Conservation (phyloP, 2,329 filamentous ascomycete species). For the Nemania sp. region DNA sequence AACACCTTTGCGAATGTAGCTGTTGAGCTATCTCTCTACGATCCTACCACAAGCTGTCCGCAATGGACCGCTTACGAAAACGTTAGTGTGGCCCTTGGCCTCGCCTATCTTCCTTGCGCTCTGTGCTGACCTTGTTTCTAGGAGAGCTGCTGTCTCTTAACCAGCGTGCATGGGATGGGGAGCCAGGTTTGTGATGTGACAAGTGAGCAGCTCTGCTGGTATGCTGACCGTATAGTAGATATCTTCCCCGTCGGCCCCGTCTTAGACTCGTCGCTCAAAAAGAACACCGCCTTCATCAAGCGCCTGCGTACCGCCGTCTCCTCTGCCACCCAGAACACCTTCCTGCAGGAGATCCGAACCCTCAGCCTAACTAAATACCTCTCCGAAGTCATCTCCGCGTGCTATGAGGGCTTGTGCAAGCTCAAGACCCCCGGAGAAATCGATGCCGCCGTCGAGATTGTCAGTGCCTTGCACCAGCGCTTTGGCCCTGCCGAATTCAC, state of each 20-base stretch:
- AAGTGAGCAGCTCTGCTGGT: slow-evolving; percentile 6
- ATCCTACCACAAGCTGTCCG: slow-evolving; percentile 46
- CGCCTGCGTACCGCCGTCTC: slow-evolving; percentile 89
- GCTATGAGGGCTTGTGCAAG: slow-evolving; percentile 90
- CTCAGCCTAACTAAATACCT: slow-evolving; percentile 95
- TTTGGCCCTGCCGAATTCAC: slow-evolving; percentile 92
- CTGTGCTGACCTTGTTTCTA: slow-evolving; percentile 44
- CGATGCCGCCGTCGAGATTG: slow-evolving; percentile 87
- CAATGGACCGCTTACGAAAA: slow-evolving; percentile 69
- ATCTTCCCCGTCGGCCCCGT: slow-evolving; percentile 76
- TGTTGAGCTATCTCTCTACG: slow-evolving; percentile 36
- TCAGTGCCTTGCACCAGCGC: slow-evolving; percentile 92
- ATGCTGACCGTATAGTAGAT: slow-evolving; percentile 55
- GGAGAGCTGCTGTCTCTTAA: slow-evolving; percentile 92
- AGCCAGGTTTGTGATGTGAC: slow-evolving; percentile 65
- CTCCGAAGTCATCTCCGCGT: slow-evolving; percentile 94
- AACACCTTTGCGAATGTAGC: slow-evolving; percentile 52
- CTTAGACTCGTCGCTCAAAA: slow-evolving; percentile 94
- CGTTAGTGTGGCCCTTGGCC: slow-evolving; percentile 48
- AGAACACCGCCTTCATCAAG: slow-evolving; percentile 98
- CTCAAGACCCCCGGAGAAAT: slow-evolving; percentile 92
- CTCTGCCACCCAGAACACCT: slow-evolving; percentile 76
- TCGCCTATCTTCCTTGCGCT: background rate
- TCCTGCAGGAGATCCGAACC: slow-evolving; percentile 86
- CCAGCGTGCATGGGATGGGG: slow-evolving; percentile 83